Base-by-base conservation (phyloP, 768 basidiomycete species). In the Termitomyces sp. region DNA sequence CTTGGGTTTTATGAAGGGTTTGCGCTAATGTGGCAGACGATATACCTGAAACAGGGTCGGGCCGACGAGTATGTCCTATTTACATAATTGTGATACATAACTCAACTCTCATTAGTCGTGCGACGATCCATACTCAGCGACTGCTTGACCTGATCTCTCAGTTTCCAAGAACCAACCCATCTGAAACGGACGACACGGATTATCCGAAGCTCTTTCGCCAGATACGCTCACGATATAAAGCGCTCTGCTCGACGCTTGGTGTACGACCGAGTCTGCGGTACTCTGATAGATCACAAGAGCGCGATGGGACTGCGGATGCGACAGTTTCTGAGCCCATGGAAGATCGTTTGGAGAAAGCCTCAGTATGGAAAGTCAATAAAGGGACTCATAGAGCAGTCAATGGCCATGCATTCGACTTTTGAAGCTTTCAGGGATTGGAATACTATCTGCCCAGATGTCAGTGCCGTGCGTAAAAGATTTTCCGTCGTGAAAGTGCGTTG, bases 1-100 rank as follows among this genome's bases (percentile, higher is more conserved):
- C 80, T 99, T 12, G 94, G 91, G 1, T 98, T 87, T 64, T 95
- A 95, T 68, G 82, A 95, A 63, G 96, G 94, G 5, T 88, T 89
- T 63, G 92, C 92, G 2, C 59, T 64, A 54, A 80, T 85, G 54
- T 97, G 91, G 91, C 69, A 73, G 57, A 75, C 75, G 1, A 71
- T 90, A 53, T 73, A 74, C 42, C 63, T 70, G 21, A 71, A 70
- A 52, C 74, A 77, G 54, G 71, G 68, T 4, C 68, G 68, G 14
- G 67, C 65, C 48, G 77, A 85, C 64, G 78, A 82, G 84, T 85
- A 63, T 55, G 81, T 76, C 3, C 40, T 8, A 23, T 11, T 19
- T 7, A 30, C 7, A 33, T 28, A 1, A 19, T 19, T 47, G 48
- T 21, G n/a, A 11, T 17, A 5, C 42, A 41, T 12, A 44, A 14